Evolutionary conservation across 1,284 basidiomycete genomes (phyloP).

Genomic region (Neotropicomus parvogracilis): DNA sequence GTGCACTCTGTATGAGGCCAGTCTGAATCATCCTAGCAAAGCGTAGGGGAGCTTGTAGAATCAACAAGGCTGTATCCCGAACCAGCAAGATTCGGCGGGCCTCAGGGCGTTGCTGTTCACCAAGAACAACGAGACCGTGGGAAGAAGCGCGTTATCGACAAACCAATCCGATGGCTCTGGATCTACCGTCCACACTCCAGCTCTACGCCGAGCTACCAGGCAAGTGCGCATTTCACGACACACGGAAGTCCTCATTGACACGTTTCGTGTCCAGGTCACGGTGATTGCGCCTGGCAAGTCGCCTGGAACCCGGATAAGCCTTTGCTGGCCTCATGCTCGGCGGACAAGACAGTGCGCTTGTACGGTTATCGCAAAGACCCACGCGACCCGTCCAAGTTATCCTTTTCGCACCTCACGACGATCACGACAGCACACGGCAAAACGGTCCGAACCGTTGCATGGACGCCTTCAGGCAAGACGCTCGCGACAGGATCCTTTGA

Average conservation of each 20-base stretch:
- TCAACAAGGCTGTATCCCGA: too few species aligned
- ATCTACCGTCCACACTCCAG: slow-evolving; percentile 22
- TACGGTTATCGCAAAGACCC: slow-evolving; percentile 60
- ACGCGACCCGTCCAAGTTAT: slow-evolving; percentile 30
- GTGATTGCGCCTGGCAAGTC: slow-evolving; percentile 84
- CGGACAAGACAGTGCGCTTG: slow-evolving; percentile 88
- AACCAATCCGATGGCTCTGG: slow-evolving; percentile 21
- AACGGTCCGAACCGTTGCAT: slow-evolving; percentile 87
- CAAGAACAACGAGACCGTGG: neutral
- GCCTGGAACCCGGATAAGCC: slow-evolving; percentile 89
- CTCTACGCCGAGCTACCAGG: slow-evolving; percentile 33
- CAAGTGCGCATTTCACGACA: slow-evolving; percentile 3
- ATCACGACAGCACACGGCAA: slow-evolving; percentile 86
- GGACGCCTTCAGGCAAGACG: slow-evolving; percentile 85
- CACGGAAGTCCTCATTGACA: neutral
- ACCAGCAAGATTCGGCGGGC: too few species aligned
- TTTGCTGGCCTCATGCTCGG: slow-evolving; percentile 88
- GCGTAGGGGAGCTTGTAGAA: too few species aligned
- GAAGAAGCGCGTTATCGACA: neutral
- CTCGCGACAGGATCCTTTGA: slow-evolving; percentile 98
- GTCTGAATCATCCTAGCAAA: slow-evolving; percentile 61
- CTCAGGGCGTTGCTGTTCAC: too few species aligned
- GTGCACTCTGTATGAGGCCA: slow-evolving; percentile 67
- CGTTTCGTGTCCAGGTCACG: slow-evolving; percentile 54
- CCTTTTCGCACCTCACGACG: slow-evolving; percentile 56